phyloP scores from a whole-genome alignment of 352 stramenopile genomes.

The Saprolegnia diclina region DNA sequence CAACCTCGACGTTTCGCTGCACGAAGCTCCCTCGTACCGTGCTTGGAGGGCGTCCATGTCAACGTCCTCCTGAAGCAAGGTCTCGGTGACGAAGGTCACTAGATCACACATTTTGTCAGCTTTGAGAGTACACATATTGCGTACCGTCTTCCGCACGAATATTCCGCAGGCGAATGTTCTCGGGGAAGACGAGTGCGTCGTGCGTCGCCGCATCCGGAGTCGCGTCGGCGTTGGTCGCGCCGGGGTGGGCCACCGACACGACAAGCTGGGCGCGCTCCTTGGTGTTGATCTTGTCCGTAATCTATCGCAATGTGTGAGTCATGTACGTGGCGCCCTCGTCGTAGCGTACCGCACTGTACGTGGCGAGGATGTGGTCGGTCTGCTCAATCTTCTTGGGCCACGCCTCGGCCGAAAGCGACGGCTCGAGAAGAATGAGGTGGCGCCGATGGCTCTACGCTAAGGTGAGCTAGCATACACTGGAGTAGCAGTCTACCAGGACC shows the following conservation, averaged over 20 bases:
- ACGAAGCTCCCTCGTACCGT: constrained; percentile 34
- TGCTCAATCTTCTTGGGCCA: constrained; percentile 72
- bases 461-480: neutral
- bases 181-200: constrained; percentile 65
- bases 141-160: constrained; percentile 44
- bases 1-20: neutral
- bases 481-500: neutral
- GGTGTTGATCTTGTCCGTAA: constrained; percentile 3
- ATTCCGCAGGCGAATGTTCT: constrained; percentile 51
- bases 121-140: no score
- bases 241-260: constrained; percentile 31
- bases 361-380: constrained; percentile 45
- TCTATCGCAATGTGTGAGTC: neutral
- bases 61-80: constrained; percentile 32
- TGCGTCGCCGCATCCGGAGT: constrained; percentile 43
- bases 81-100: neutral
- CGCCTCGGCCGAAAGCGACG: constrained; percentile 33
- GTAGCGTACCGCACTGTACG: constrained; percentile 35
- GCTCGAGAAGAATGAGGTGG: constrained; percentile 57
- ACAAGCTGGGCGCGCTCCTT: constrained; percentile 19
- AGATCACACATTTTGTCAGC: constrained; percentile 12
- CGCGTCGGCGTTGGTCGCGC: constrained; percentile 33
- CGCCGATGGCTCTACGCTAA: constrained; percentile 40
- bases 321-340: neutral
- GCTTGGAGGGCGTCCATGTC: constrained; percentile 34